Evolutionary conservation across 805 yeast genomes (phyloP).

Genomic region (Ogataea nitratoaversa): DNA sequence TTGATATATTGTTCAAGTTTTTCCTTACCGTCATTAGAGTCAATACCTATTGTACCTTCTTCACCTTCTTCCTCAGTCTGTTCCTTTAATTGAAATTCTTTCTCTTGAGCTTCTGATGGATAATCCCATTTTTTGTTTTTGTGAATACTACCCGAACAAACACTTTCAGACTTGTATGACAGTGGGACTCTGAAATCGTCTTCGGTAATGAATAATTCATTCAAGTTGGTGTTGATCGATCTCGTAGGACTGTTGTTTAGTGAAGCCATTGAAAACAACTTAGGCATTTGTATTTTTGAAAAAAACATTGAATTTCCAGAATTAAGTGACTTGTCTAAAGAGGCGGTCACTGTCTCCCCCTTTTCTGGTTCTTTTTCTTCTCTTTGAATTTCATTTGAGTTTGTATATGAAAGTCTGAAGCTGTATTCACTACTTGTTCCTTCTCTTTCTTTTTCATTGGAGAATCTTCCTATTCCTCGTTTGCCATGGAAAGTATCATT

Average conservation of each 20-base stretch:
- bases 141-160: background rate
- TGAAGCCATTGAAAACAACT: background rate
- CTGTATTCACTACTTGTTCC: no score
- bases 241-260: background rate
- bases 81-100: background rate
- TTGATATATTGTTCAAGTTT: background rate
- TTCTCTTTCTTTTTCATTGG: background rate
- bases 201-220: background rate
- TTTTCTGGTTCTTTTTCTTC: no score
- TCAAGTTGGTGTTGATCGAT: background rate
- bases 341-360: no score
- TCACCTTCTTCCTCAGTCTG: background rate
- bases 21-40: background rate
- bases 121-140: background rate
- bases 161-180: background rate
- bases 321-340: no score
- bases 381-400: no score
- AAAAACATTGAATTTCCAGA: no score
- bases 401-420: no score
- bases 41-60: background rate
- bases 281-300: background rate
- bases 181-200: slow-evolving; percentile 1
- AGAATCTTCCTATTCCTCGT: slow-evolving; percentile 1
- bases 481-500: slow-evolving; percentile 14
- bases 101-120: background rate